Conservation (phyloP, 2,329 filamentous ascomycete species). For the Penicillium oxalicum region DNA sequence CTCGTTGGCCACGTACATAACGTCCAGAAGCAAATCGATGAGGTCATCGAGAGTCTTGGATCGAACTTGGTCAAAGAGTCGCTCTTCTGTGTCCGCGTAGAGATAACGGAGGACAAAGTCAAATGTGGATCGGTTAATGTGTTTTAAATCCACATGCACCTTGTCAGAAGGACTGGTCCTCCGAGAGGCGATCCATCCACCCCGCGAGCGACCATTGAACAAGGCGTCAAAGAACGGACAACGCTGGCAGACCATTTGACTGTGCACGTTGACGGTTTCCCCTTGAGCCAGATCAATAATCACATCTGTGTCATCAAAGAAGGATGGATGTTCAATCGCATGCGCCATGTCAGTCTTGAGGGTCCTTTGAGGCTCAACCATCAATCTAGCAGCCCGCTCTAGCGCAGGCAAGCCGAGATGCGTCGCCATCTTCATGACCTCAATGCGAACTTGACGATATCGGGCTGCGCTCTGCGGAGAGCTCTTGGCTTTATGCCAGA, state of each 20-base stretch:
- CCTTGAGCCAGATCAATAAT: conserved; percentile 65
- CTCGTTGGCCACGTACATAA: conserved; percentile 85
- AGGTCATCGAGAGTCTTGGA: conserved; percentile 72
- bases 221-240: conserved; percentile 90
- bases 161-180: conserved; percentile 45
- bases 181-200: conserved; percentile 73
- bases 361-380: conserved; percentile 58
- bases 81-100: conserved; percentile 74
- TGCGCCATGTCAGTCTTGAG: conserved; percentile 64
- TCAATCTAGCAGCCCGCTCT: conserved; percentile 70
- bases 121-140: conserved; percentile 70
- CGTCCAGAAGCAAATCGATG: conserved; percentile 81
- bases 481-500: conserved; percentile 74
- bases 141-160: conserved; percentile 72
- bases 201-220: conserved; percentile 80
- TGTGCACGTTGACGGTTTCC: conserved; percentile 66
- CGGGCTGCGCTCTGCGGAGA: conserved; percentile 60
- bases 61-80: conserved; percentile 74
- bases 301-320: conserved; percentile 75
- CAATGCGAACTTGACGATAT: conserved; percentile 72
- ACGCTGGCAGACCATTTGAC: conserved; percentile 69
- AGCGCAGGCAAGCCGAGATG: conserved; percentile 64
- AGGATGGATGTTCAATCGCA: conserved; percentile 62
- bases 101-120: conserved; percentile 71
- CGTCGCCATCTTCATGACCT: conserved; percentile 80